Evolutionary conservation across 202 grass and related monocot genomes (phyloP).

Genomic region (Sporobolus alterniflorus): DNA sequence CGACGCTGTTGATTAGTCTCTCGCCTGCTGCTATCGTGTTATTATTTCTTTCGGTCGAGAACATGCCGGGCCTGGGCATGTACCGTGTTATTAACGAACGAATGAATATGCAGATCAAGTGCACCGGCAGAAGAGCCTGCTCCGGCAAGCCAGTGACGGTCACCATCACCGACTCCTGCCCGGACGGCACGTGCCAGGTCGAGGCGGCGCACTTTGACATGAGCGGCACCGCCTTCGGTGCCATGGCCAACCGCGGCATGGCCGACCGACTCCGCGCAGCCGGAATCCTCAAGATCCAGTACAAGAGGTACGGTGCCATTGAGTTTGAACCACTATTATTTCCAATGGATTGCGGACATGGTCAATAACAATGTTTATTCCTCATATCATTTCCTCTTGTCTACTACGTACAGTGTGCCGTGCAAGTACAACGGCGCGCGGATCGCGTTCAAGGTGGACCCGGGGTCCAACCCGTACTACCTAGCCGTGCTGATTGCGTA

Average conservation of each 20-base stretch:
- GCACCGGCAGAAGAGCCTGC: conserved; percentile 68
- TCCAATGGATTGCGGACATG: too few relatives aligned
- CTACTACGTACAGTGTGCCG: conserved; percentile 43
- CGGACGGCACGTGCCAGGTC: conserved; percentile 49
- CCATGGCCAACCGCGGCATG: conserved; percentile 68
- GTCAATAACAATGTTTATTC: too few relatives aligned
- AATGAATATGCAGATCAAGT: conserved; percentile 76
- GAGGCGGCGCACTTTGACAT: conserved; percentile 72
- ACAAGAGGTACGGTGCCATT: conserved; percentile 40
- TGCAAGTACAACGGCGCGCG: conserved; percentile 61
- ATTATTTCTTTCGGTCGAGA: not conserved
- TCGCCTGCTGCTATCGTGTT: too few relatives aligned
- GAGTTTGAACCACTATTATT: not conserved
- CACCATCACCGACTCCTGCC: conserved; percentile 79
- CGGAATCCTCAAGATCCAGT: conserved; percentile 63
- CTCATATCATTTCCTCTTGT: too few relatives aligned
- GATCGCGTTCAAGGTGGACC: conserved; percentile 64
- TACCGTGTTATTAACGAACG: too few relatives aligned
- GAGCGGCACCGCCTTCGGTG: conserved; percentile 82
- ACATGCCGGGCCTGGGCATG: too few relatives aligned
- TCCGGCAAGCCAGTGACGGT: conserved; percentile 65
- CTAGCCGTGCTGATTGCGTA: conserved; percentile 70
- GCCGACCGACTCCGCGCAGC: conserved; percentile 66
- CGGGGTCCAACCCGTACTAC: conserved; percentile 82
- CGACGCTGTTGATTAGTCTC: not conserved